Percentiles rank a stretch among this genome's conserved stretches.
Conservation (phyloP, 73 alveolate species). For the Tetrahymena borealis region DNA sequence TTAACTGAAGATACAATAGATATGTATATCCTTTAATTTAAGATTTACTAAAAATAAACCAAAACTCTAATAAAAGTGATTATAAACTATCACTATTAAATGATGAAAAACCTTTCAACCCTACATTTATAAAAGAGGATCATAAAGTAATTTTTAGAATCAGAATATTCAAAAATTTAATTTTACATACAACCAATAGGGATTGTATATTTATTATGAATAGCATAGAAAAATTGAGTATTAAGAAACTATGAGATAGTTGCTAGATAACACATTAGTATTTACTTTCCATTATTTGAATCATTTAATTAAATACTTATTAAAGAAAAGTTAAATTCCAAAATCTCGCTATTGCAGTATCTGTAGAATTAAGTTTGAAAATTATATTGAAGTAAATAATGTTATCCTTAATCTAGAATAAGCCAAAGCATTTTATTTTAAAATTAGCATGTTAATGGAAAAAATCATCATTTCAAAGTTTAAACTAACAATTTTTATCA, state of each 20-base stretch:
- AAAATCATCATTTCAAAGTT: neutral
- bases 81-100: neutral
- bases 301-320: no score
- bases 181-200: neutral
- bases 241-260: neutral
- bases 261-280: neutral
- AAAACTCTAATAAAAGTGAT: neutral
- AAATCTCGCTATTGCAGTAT: neutral
- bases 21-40: neutral
- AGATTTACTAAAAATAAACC: neutral
- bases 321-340: neutral
- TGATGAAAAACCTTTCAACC: neutral
- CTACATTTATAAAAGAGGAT: neutral
- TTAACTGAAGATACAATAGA: neutral
- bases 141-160: neutral
- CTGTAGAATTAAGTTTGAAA: neutral
- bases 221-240: neutral
- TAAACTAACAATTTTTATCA: neutral
- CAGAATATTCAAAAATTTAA: neutral
- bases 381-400: neutral
- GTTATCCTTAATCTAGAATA: neutral
- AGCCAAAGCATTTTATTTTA: neutral
- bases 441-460: neutral
- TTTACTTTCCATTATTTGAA: neutral
- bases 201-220: neutral